Evolutionary conservation across 176 grass and related monocot genomes (phyloP).

Genomic region (Oryza australiensis): DNA sequence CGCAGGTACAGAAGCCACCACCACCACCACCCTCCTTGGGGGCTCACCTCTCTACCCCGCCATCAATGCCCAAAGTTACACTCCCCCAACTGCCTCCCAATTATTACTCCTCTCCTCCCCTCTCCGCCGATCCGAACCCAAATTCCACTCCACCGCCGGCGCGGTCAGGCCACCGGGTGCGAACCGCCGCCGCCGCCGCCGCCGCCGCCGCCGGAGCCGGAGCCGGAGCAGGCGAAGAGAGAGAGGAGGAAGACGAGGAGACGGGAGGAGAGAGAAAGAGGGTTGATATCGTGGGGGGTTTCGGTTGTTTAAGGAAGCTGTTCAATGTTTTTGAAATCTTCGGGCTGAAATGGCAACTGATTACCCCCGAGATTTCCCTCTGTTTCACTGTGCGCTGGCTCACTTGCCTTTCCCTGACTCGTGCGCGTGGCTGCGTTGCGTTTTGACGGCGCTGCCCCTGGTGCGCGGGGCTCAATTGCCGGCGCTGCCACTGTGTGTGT

Average conservation of each 20-base stretch:
- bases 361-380: background rate
- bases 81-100: conserved; percentile 54
- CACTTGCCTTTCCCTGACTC: background rate
- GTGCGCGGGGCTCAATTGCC: background rate
- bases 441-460: conserved; percentile 12
- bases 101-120: conserved; percentile 28
- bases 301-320: conserved; percentile 34
- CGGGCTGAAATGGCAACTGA: conserved; percentile 19
- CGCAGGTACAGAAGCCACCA: conserved; percentile 31
- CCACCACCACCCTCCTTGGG: conserved; percentile 10
- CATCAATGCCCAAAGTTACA: conserved; percentile 70
- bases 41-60: conserved; percentile 27
- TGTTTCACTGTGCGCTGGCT: background rate
- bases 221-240: conserved; percentile 45
- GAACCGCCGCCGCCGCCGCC: background rate
- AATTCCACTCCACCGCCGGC: conserved; percentile 3
- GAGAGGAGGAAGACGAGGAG: background rate
- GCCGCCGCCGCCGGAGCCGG: conserved; percentile 20
- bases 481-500: background rate
- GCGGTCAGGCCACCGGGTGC: background rate
- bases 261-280: background rate
- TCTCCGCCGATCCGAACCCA: conserved; percentile 34
- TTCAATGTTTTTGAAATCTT: conserved; percentile 42
- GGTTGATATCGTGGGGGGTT: conserved; percentile 21
- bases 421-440: background rate